Evolutionary conservation across 2,329 filamentous ascomycete genomes (phyloP), one percentile per base, ranked within the genome.

Genomic region (Camptophora hylomeconis): DNA sequence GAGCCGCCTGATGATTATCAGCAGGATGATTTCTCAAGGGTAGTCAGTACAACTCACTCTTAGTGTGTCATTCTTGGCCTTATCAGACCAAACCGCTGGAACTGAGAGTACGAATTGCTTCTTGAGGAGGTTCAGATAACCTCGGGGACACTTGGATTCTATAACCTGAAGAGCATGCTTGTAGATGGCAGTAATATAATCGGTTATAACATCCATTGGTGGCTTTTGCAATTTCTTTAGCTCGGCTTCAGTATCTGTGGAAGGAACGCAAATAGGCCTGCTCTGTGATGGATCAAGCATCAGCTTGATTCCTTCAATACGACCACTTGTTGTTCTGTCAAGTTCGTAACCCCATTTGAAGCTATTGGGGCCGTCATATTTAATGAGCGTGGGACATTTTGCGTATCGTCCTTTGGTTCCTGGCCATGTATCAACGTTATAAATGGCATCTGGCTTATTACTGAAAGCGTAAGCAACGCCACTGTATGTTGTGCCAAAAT

Each of bases 61-160:
- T n/a, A n/a, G n/a, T n/a, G n/a, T n/a, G n/a, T n/a, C n/a, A n/a
- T n/a, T n/a, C n/a, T n/a, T n/a, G 2, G 49, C 46, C 10, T 29
- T 35, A 4, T 51, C 47, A 5, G 42, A 32, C 46, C 47, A 51
- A 7, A 51, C 40, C 3, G 47, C 48, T 2, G 50, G 47, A 5
- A 51, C 45, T n/a, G n/a, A n/a, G n/a, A 54, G 24, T 2, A 52
- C 26, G 17, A 38, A 53, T 16, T 42, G 25, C 13, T 45, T 27
- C 8, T 45, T 21, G 26, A 47, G 16, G 21, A 32, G 37, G 16
- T 34, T 26, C n/a, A n/a, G n/a, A n/a, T n/a, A n/a, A n/a, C n/a
- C n/a, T n/a, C 17, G 28, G 4, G 30, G 36, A 17, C 21, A 30
- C 11, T 36, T 41, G 1, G 23, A 19, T 6, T 39, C 19, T 4